Evolutionary conservation across 768 basidiomycete genomes (phyloP), one percentile per base, ranked within the genome.

Genomic region (Tephrocybe sp.): DNA sequence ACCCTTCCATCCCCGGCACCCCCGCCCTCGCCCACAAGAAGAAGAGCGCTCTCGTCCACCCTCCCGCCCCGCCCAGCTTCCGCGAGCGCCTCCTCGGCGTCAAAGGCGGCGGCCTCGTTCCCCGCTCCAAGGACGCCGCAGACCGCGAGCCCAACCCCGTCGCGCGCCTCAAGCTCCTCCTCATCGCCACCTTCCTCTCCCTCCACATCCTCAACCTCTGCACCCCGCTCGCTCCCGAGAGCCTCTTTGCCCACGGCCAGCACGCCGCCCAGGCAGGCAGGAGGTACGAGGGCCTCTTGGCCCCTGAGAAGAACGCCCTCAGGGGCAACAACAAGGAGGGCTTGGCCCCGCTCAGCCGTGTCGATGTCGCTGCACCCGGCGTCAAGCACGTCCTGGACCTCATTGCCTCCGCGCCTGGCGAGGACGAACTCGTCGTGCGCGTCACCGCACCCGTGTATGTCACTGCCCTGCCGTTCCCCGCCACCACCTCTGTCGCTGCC

Each of bases 181-280:
- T 98, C 62, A 92, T 99, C 58, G 85, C 86, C 15, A 86, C 94
- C 3, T 99, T 98, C 81, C 77, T 96, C 57, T 85, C 85, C 0
- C 72, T 99, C 2, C 97, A 99, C 59, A 82, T 94, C 48, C 80
- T 97, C 55, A 98, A 98, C 74, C 81, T 98, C 52, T 88, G 87
- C 66, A 90, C 95, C 0, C 94, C 97, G 0, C 81, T 99, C 43
- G 88, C 94, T 0, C 83, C 59, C 6, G 28, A 30, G 66, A 37
- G 33, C 3, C 46, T 52, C 0, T 20, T 51, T 8, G 6, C 33
- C 14, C 24, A 17, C 5, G 18, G 30, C 36, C 38, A 33, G 81
- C 51, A 58, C 82, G n/a, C 68, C 59, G 77, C 58, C 69, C 52
- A 58, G 70, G 3, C 76, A 77, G 30, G 54, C 84, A 91, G 20